These are phyloP conservation scores for Pseudogymnoascus sp. DNA, from an alignment of 2,329 filamentous ascomycete species.

Conservation along the genomic window DNA sequence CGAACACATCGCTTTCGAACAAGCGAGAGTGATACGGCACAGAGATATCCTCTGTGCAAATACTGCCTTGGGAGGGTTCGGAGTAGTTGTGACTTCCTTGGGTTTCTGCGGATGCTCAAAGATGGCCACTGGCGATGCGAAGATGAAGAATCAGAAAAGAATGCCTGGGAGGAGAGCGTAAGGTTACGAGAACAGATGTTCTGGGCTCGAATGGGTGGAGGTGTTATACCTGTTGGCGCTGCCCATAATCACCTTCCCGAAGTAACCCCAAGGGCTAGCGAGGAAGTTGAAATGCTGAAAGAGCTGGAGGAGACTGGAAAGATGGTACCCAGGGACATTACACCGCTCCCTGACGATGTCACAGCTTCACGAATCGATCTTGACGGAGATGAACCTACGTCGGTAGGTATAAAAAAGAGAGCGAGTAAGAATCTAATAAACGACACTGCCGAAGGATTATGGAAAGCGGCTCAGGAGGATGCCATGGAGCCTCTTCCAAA, in stretches of 20 bases:
- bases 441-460: constrained; percentile 15
- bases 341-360: constrained; percentile 18
- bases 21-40: constrained; percentile 75
- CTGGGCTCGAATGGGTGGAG: constrained; percentile 86
- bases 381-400: neutral
- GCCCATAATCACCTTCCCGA: constrained; percentile 19
- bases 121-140: constrained; percentile 86
- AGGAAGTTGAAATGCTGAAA: constrained; percentile 23
- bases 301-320: constrained; percentile 26
- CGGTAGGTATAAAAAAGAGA: neutral
- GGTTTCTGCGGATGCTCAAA: constrained; percentile 82
- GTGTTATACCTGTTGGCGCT: constrained; percentile 57
- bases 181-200: constrained; percentile 91
- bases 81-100: constrained; percentile 84
- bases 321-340: constrained; percentile 26
- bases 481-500: constrained; percentile 12
- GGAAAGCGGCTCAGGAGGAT: constrained; percentile 17
- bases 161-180: constrained; percentile 91
- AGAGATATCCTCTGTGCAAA: constrained; percentile 80
- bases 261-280: constrained; percentile 24
- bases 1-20: constrained; percentile 84
- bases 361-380: neutral
- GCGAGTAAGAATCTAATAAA: constrained; percentile 5
- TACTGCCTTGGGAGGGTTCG: constrained; percentile 80
- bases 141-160: constrained; percentile 72